These are phyloP conservation scores for Nyctanthes arbortristis DNA, from an alignment of 257 asterid genomes.

Conservation along the genomic window DNA sequence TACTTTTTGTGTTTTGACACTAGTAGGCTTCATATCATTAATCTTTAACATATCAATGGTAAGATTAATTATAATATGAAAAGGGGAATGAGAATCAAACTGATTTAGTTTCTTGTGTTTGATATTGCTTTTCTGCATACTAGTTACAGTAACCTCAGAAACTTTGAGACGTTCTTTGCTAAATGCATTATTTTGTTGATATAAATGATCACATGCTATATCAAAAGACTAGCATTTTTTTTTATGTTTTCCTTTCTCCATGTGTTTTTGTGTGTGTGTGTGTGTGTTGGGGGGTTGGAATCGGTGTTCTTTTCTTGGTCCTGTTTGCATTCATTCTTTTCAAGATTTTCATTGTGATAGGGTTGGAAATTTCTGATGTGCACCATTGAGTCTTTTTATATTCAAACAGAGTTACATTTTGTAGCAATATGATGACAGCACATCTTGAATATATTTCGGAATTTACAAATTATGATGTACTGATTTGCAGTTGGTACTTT, in stretches of 20 bases:
- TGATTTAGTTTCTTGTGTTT: background rate
- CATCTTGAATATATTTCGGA: slow-evolving; percentile 14
- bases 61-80: too few species aligned
- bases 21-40: background rate
- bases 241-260: slow-evolving; percentile 15
- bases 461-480: slow-evolving; percentile 28
- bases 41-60: background rate
- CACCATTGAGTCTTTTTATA: slow-evolving; percentile 1
- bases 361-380: slow-evolving; percentile 4
- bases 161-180: background rate
- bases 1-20: slow-evolving; percentile 3
- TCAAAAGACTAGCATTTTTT: slow-evolving; percentile 5
- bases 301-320: too few species aligned
- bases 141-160: background rate
- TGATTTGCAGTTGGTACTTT: slow-evolving; percentile 77
- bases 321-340: too few species aligned
- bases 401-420: background rate
- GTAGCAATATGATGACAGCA: slow-evolving; percentile 15
- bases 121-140: background rate
- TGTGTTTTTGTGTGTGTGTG: too few species aligned
- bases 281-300: too few species aligned
- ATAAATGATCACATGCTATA: background rate
- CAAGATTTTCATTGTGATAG: too few species aligned
- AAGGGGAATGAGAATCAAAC: too few species aligned
- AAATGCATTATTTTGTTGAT: slow-evolving; percentile 3